Evolutionary conservation across 164 flowering plant species (phyloP), one percentile per base, ranked within the genome.

Genomic region (Platanus orientalis): DNA sequence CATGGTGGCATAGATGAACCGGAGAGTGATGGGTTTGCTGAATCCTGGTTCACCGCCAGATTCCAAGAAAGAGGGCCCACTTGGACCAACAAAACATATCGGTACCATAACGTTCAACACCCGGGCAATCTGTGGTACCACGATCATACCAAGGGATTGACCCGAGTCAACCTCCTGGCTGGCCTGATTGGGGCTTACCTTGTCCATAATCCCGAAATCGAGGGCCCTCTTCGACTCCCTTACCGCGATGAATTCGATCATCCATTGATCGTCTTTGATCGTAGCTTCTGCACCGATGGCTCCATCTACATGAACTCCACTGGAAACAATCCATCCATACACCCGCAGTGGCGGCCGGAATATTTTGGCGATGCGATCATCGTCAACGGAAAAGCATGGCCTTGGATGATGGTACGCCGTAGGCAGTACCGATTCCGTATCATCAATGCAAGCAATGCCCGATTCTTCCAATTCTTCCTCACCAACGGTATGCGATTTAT

Each of bases 381-480:
- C 24, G 66, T 68, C 20, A 68, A 68, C 34, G 71, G 71, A 4
- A 83, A 83, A 57, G 87, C 83, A 0, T 83, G 87, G 87, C 84
- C 87, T 0, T 44, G 53, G 4, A 10, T 80, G 71, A 58, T 47
- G 0, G 87, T 80, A 7, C 78, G 70, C 51, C 76, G 84, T 21
- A 74, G 87, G 16, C 80, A 72, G 39, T 83, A 83, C 45, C 67
- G 83, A 20, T 83, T 83, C 57, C 74, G 87, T 0, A 85, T 85
- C 47, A 78, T 84, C 75, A 88, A 85, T 24, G 83, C 90, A 1
- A 77, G 86, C 76, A 87, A 87, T 42, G 93, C 93, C 0, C 72
- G 93, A 34, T 87, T 80, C 69, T 85, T 80, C 62, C 73, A 57
- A 21, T 75, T 87, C 73, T 79, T 71, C 66, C 77, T 87, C 63